A percentile compares a stretch with the other conserved stretches of the same genome.
Conservation (phyloP, 768 basidiomycete species). For the Suillus spraguei region DNA sequence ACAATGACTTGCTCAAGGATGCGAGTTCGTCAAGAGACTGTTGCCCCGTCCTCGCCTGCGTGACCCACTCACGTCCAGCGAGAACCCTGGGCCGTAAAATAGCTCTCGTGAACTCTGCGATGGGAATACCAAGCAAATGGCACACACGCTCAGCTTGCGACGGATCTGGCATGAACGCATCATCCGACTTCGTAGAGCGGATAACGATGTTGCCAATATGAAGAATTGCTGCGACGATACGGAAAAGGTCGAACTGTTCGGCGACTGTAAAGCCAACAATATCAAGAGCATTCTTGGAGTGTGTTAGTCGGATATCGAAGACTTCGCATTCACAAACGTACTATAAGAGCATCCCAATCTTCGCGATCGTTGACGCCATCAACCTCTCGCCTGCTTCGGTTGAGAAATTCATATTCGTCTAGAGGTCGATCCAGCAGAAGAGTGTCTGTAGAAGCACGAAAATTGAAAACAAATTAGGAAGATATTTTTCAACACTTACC, state of each 20-base stretch:
- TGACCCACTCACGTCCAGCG: slow-evolving; percentile 96
- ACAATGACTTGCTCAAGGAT: slow-evolving; percentile 91
- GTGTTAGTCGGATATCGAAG: slow-evolving; percentile 5
- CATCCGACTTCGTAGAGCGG: slow-evolving; percentile 75
- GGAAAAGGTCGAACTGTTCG: slow-evolving; percentile 92
- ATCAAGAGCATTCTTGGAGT: slow-evolving; percentile 71
- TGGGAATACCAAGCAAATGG: slow-evolving; percentile 86
- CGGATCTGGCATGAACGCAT: slow-evolving; percentile 75
- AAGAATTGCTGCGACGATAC: slow-evolving; percentile 90
- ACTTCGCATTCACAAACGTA: slow-evolving; percentile 38
- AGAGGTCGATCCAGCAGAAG: slow-evolving; percentile 74
- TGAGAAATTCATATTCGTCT: slow-evolving; percentile 89
- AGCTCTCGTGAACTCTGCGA: slow-evolving; percentile 85
- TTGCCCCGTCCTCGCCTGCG: slow-evolving; percentile 86
- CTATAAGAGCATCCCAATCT: slow-evolving; percentile 80
- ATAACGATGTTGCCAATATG: slow-evolving; percentile 95
- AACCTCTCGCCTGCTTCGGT: slow-evolving; percentile 87
- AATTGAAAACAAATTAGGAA: slow-evolving; percentile 9
- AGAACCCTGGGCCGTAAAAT: slow-evolving; percentile 88
- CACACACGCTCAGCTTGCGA: slow-evolving; percentile 90
- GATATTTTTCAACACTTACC: slow-evolving; percentile 44
- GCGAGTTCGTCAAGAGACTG: slow-evolving; percentile 94
- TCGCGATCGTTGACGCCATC: slow-evolving; percentile 92
- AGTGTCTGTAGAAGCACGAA: slow-evolving; percentile 47
- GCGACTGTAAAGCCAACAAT: slow-evolving; percentile 83